Base-by-base conservation (phyloP, 2,329 filamentous ascomycete genomes). In the Talaromyces amestolkiae region DNA sequence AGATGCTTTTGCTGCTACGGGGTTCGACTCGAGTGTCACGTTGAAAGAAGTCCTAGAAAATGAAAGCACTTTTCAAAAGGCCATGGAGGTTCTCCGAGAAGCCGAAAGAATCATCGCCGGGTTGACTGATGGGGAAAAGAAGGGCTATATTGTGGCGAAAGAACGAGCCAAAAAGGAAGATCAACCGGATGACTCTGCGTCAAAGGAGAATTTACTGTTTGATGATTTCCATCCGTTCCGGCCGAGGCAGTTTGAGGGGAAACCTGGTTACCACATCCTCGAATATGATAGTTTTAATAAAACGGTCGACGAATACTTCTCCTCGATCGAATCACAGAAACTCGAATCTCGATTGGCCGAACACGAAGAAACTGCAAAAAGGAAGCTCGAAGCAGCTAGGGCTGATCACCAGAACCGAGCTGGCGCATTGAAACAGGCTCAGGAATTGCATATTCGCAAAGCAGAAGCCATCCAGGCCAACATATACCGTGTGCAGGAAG, bases 241-340 rank as follows among this genome's bases (percentile, higher is more conserved):
- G 45, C 95, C 95, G 0, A 82, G 84, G 24, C 94, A 98, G 70
- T 91, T 96, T 68, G 86, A 89, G 68, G 82, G 85, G 7, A 87
- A 93, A 64, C 81, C 87, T 0, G 80, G 83, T 0, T 85, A 89
- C 27, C 85, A 87, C 3, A 87, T 96, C 17, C 74, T 98, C 13
- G 86, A 91, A 63, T 93, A 93, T 69, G 85, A 92, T 7, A 90
- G 89, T 10, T 98, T 96, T 82, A 97, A 97, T 77, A 91, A 90
- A 73, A 95, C 93, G 0, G 93, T 97, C 0, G 95, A 99, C 74
- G 92, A 97, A 70, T 99, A 97, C 80, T 98, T 96, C 77, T 98
- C 95, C 0, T 98, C 94, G 0, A 87, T 98, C 31, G 95, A 99
- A 78, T 92, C 93, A 0, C 94, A 97, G 75, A 96, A 92, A 75